Evolutionary conservation across 176 grass and related monocot species (phyloP).

Genomic region (Puccinellia tenuiflora): DNA sequence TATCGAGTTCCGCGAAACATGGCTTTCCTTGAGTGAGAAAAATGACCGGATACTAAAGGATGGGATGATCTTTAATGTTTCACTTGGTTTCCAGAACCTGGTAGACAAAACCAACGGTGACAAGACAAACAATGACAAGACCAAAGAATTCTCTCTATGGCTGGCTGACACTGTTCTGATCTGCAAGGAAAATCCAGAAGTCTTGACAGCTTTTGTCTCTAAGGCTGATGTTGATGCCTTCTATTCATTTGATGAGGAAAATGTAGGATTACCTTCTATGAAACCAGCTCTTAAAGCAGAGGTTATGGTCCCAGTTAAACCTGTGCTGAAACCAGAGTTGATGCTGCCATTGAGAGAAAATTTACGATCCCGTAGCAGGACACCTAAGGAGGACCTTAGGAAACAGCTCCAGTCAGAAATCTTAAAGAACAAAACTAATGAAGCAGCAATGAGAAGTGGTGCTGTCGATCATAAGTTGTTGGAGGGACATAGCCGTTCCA

Average conservation of each 20-base stretch:
- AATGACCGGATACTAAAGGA: conserved; percentile 42
- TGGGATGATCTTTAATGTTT: conserved; percentile 86
- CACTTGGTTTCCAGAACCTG: conserved; percentile 77
- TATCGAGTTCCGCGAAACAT: conserved; percentile 69
- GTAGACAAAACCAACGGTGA: background rate
- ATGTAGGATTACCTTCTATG: background rate
- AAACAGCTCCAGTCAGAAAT: conserved; percentile 77
- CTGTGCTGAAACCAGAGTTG: background rate
- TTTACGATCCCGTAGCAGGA: conserved; percentile 47
- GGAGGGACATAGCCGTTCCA: conserved; percentile 42
- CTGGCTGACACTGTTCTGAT: conserved; percentile 74
- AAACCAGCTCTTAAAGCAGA: background rate
- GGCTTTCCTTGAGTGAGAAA: conserved; percentile 54
- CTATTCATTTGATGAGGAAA: conserved; percentile 71
- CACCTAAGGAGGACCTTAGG: conserved; percentile 82
- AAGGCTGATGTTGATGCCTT: conserved; percentile 64
- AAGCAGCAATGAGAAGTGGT: conserved; percentile 71
- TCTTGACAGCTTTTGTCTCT: conserved; percentile 50
- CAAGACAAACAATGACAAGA: conserved; percentile 34
- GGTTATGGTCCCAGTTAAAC: background rate
- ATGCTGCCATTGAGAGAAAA: conserved; percentile 15
- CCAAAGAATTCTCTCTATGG: conserved; percentile 49
- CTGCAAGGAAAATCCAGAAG: conserved; percentile 44
- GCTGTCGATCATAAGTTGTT: conserved; percentile 51
- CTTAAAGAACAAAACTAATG: conserved; percentile 78